Base-by-base conservation (phyloP, 495 filamentous ascomycete species). In the Xylaria scruposa region DNA sequence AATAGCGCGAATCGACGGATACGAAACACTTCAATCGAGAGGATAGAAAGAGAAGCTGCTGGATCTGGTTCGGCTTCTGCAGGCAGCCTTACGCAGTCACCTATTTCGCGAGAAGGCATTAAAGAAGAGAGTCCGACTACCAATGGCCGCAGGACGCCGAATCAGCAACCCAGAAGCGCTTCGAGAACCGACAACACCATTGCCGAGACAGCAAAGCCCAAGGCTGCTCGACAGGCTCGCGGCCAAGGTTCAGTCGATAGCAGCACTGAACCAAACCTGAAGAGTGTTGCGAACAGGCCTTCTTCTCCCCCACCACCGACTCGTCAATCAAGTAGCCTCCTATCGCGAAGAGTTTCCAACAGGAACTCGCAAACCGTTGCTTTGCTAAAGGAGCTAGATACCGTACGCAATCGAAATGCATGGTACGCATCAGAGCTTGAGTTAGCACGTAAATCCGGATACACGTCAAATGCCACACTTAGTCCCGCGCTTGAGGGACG, bases 341-440 rank as follows among this genome's bases (percentile, higher is more conserved):
- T 87, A 17, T 80, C 81, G 21, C 77, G 85, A 49, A 83, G 82
- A 70, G 85, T 84, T 12, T 88, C 87, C 15, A 82, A 80, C 19
- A 77, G 87, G 40, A 89, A 87, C 63, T 89, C 87, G 2, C 87
- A 89, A 69, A 87, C 86, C 13, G 90, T 91, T 49, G 84, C 87
- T 0, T 76, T 96, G 54, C 83, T 93, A 29, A 92, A 93, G 76
- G 97, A 98, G 72, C 86, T 99, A 6, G 94, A 98, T 76, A 82
- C 89, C 4, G 85, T 90, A 12, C 93, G 92, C 77, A 93, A 90
- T 74, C 90, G 91, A 31, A 98, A 97, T 79, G 94, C 95, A 1
- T 99, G 96, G 96, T 98, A 96, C 81, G 94, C 94, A 8, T 97
- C 95, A 2, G 96, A 99, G 80, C 83, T 99, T 38, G 93, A 96